A percentile compares a stretch with the other conserved stretches of the same genome.
phyloP scores from a whole-genome alignment of 106 monocot genomes.

The Phalaenopsis equestris region DNA sequence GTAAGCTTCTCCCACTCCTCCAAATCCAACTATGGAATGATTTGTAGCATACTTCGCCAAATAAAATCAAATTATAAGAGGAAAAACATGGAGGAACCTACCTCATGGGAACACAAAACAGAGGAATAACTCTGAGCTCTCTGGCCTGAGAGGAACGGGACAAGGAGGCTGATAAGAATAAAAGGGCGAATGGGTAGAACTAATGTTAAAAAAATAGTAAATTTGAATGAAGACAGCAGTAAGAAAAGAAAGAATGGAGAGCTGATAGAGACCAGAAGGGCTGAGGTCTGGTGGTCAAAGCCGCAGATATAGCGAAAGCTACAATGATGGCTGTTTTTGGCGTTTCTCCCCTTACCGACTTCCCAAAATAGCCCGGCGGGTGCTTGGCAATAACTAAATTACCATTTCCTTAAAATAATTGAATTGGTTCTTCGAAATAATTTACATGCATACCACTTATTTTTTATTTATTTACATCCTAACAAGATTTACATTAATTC shows the following conservation, averaged over 20 bases:
- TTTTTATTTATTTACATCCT: no score
- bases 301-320: slow-evolving; percentile 7
- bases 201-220: not conserved
- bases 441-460: no score
- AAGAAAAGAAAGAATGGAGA: not conserved
- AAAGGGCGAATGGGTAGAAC: not conserved
- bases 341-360: not conserved
- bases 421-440: no score
- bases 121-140: not conserved
- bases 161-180: not conserved
- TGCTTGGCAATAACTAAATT: not conserved
- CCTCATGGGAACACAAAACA: not conserved
- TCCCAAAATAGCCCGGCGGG: not conserved
- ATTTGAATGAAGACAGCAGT: not conserved
- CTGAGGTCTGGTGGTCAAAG: not conserved
- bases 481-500: no score
- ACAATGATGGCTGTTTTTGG: slow-evolving; percentile 6
- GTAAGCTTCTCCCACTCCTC: not conserved
- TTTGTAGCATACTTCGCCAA: not conserved
- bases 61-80: not conserved
- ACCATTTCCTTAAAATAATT: not conserved
- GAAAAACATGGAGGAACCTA: not conserved
- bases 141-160: not conserved
- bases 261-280: not conserved
- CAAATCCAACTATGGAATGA: not conserved